Percentiles rank a stretch among this genome's conserved stretches.
These are phyloP conservation scores for Allium sativum DNA, from an alignment of 106 monocot species.

Conservation along the genomic window DNA sequence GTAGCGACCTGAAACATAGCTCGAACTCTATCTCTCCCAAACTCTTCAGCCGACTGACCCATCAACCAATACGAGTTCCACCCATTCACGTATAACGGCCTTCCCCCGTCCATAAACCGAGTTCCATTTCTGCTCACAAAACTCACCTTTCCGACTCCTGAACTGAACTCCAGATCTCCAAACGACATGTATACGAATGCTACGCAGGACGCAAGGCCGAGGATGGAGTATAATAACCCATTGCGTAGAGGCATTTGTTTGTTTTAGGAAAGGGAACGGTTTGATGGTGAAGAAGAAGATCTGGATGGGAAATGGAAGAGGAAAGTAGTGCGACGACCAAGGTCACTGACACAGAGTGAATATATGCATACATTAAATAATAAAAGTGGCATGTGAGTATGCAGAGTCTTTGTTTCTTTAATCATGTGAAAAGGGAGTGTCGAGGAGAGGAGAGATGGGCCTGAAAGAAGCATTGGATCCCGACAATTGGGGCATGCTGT, in stretches of 20 bases:
- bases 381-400: no score
- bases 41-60: slow-evolving; percentile 71
- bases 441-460: no score
- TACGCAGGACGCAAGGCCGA: slow-evolving; percentile 39
- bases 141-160: slow-evolving; percentile 22
- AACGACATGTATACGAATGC: slow-evolving; percentile 50
- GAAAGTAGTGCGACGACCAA: no score
- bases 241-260: slow-evolving; percentile 13
- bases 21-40: slow-evolving; percentile 42
- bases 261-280: neutral
- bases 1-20: slow-evolving; percentile 40
- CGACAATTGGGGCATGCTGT: no score
- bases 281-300: no score
- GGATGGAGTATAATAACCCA: slow-evolving; percentile 32
- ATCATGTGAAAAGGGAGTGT: no score
- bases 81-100: slow-evolving; percentile 78
- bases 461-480: no score
- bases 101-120: slow-evolving; percentile 56
- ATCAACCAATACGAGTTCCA: slow-evolving; percentile 99
- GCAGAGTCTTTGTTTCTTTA: no score
- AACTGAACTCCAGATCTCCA: slow-evolving; percentile 21
- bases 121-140: slow-evolving; percentile 67
- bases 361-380: no score
- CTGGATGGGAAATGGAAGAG: no score
- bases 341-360: no score